Evolutionary conservation across 2,329 filamentous ascomycete genomes (phyloP).

Genomic region (Balansia obtecta): DNA sequence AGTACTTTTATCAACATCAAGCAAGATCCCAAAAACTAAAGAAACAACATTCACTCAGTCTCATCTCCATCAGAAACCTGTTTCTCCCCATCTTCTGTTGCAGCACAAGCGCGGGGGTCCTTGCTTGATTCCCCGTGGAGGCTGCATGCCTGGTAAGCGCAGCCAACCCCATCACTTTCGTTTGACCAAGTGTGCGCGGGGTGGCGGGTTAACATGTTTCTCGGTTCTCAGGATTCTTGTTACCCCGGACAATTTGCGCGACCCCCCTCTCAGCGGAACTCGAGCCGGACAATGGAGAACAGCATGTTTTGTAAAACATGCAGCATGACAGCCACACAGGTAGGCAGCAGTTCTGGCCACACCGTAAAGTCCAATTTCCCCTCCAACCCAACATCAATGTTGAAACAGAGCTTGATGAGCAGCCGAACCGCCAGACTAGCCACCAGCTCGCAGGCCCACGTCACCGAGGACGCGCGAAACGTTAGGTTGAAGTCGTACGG

Average conservation of each 20-base stretch:
- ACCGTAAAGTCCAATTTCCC: slow-evolving; percentile 51
- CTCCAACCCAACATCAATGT: slow-evolving; percentile 50
- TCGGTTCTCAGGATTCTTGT: not conserved
- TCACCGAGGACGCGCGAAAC: slow-evolving; percentile 49
- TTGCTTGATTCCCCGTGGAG: not conserved
- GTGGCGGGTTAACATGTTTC: not conserved
- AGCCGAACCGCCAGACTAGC: slow-evolving; percentile 47
- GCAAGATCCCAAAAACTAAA: not conserved
- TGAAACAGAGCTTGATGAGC: slow-evolving; percentile 45
- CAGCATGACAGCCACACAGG: slow-evolving; percentile 51
- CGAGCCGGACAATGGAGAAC: slow-evolving; percentile 54
- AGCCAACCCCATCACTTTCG: not conserved
- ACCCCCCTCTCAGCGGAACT: slow-evolving; percentile 27
- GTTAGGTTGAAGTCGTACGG: slow-evolving; percentile 51
- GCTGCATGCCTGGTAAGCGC: not conserved
- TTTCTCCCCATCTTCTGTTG: not conserved
- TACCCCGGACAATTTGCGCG: not conserved
- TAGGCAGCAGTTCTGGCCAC: slow-evolving; percentile 56
- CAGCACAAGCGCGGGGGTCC: not conserved
- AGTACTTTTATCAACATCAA: not conserved
- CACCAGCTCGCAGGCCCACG: slow-evolving; percentile 54
- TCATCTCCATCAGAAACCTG: not conserved
- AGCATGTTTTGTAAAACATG: slow-evolving; percentile 63
- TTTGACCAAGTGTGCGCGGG: not conserved
- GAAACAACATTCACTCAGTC: not conserved